Percentiles rank a stretch among this genome's conserved stretches.
Evolutionary conservation across 495 filamentous ascomycete species (phyloP).

Genomic region (Aspergillus funiculosus): DNA sequence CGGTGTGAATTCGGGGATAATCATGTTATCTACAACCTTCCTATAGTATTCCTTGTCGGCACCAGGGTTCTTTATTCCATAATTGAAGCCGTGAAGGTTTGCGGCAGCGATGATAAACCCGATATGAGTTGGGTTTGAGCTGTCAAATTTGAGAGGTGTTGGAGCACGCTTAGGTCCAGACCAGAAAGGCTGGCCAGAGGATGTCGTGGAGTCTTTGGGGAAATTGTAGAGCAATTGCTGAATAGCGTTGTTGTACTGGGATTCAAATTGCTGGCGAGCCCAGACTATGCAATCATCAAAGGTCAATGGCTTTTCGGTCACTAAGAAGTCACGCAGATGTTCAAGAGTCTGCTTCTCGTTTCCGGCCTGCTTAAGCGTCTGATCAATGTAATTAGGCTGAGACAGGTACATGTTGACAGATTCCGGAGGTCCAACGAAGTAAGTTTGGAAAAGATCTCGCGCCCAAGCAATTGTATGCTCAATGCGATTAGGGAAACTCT

Average conservation of each 20-base stretch:
- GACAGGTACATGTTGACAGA: constrained; percentile 91
- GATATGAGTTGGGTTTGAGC: constrained; percentile 75
- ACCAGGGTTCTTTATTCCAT: constrained; percentile 74
- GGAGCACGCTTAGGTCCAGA: constrained; percentile 98
- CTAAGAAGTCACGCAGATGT: constrained; percentile 83
- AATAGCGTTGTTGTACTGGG: constrained; percentile 94
- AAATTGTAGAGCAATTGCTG: constrained; percentile 97
- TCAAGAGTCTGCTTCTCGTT: constrained; percentile 95
- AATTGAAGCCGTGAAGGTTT: constrained; percentile 96
- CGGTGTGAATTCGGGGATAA: constrained; percentile 91
- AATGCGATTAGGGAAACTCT: constrained; percentile 97
- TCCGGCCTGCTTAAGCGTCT: constrained; percentile 86
- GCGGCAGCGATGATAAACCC: constrained; percentile 82
- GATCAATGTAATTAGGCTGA: constrained; percentile 84
- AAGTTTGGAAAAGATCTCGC: constrained; percentile 86
- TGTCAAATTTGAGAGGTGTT: constrained; percentile 82
- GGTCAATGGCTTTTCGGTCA: constrained; percentile 82
- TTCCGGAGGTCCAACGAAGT: constrained; percentile 90
- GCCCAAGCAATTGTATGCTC: constrained; percentile 99
- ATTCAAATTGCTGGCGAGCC: constrained; percentile 91
- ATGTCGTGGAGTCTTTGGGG: constrained; percentile 86
- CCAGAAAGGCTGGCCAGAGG: constrained; percentile 90
- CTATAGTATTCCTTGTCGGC: constrained; percentile 62
- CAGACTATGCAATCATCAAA: constrained; percentile 96
- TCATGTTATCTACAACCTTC: constrained; percentile 83